These are phyloP conservation scores for Articulospora tetracladia DNA, from an alignment of 495 filamentous ascomycete genomes.

Conservation along the genomic window DNA sequence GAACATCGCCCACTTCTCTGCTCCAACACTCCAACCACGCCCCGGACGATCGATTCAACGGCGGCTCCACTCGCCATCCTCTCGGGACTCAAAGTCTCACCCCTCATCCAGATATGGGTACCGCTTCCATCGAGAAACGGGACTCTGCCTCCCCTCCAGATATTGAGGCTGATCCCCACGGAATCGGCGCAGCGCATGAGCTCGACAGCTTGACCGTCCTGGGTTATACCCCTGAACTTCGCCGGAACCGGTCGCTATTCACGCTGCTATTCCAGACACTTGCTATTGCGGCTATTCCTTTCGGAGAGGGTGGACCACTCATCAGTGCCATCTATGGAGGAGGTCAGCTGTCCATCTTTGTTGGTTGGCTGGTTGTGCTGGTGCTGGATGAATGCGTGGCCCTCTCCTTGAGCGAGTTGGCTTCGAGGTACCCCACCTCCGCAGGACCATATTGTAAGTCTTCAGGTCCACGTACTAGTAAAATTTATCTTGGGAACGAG, in stretches of 20 bases:
- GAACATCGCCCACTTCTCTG: too few relatives aligned
- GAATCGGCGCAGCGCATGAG: conserved; percentile 39
- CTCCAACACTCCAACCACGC: too few relatives aligned
- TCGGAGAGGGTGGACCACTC: conserved; percentile 41
- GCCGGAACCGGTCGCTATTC: conserved; percentile 45
- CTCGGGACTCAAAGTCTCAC: neutral
- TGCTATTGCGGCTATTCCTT: conserved; percentile 44
- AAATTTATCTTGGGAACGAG: too few relatives aligned
- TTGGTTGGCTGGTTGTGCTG: conserved; percentile 40
- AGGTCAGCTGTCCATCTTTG: conserved; percentile 45
- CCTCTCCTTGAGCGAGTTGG: conserved; percentile 42
- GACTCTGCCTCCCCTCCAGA: neutral
- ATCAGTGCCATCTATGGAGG: conserved; percentile 36
- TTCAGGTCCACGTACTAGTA: too few relatives aligned
- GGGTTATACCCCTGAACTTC: conserved; percentile 38
- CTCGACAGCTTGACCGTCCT: conserved; percentile 24
- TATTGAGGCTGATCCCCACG: neutral
- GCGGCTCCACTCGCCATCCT: neutral
- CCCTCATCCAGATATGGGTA: neutral
- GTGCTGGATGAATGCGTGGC: conserved; percentile 33
- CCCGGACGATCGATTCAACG: neutral
- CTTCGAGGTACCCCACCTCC: conserved; percentile 46
- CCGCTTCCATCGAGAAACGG: neutral
- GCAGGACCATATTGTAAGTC: conserved; percentile 41
- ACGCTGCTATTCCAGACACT: conserved; percentile 41